Base-by-base conservation (phyloP, 495 filamentous ascomycete genomes). In the Penicillium coffeae region DNA sequence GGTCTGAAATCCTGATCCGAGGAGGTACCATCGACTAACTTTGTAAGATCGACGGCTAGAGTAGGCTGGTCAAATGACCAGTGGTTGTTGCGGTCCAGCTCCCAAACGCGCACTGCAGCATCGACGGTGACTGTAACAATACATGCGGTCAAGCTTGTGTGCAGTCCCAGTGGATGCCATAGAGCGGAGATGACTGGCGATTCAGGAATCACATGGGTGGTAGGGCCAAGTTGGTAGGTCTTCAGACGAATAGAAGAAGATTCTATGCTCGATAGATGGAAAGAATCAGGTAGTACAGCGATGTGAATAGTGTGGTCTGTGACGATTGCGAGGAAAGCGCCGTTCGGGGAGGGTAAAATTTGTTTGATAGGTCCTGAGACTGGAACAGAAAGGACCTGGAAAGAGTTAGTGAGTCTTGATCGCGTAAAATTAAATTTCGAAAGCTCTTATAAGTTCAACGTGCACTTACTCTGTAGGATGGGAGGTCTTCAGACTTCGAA, bases 221-320 rank as follows among this genome's bases (percentile, higher is more conserved):
- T 93, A 15, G 90, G 89, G 0, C 90, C 90, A 13, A 96, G 73
- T 40, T 89, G 89, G 67, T 84, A 90, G 27, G 86, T 85, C 64
- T 89, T 92, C 27, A 89, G 71, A 49, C 85, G 85, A 54, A 95
- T 77, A 0, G 85, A 78, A 0, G 74, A 68, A 13, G 62, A 69
- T 52, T 90, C 86, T 22, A 70, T 72, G 21, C 79, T 73, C 1
- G 77, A 81, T 22, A 95, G 80, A 52, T 87, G 86, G 3, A 83
- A 81, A 0, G 85, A 73, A 55, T 90, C 83, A 10, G 90, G 90
- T 6, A 95, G 72, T 16, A 89, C 74, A 9, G 86, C 80, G 56
- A 96, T 82, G 53, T 91, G 87, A 30, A 92, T 80, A 2, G 89
- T 95, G 64, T 95, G 84, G 21, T 85, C 80, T 4, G 89, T 92